Evolutionary conservation across 202 grass and related monocot species (phyloP), one percentile per base, ranked within the genome.

Genomic region (Schoenoplectus triqueter): DNA sequence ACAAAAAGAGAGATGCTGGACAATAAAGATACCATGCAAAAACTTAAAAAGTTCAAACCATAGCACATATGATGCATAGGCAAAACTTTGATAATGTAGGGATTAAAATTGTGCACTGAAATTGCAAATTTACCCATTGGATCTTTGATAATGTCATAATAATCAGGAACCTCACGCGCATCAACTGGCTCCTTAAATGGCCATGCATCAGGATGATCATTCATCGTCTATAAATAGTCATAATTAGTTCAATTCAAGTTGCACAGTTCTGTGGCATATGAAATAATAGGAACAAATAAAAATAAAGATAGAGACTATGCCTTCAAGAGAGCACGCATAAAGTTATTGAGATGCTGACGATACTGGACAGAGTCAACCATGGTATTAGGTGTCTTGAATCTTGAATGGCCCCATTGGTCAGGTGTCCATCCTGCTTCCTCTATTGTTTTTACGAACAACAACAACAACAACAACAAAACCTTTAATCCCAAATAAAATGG

Each of bases 81-180:
- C 31, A 31, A 31, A 31, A 31, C 31, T 31, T 31, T 31, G 31
- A 31, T 31, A 31, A 31, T 1, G 69, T 69, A n/a, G 62, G 42
- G 70, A 68, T 63, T 45, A 20, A 10, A 73, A 73, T 21, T 57
- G 15, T 52, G n/a, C 8, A 78, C 54, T 52, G 73, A 69, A 55
- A 67, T 67, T 18, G 49, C 75, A 77, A 72, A 87, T 85, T 73
- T 73, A 99, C 93, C 97, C 87, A 99, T 96, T 62, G 97, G 93
- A 90, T 99, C 93, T 87, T 99, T 99, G 83, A 99, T 99, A 64
- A 99, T 94, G 81, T 99, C 92, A 81, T 99, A 96, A 84, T 99
- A 96, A 84, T 99, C 97, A 75, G 97, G 97, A 79, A 96, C 97
- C 78, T 96, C 97, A 15, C 97, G 90, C 62, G 93, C 86, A 87